Evolutionary conservation across 1,284 basidiomycete species (phyloP), one percentile per base, ranked within the genome.

Genomic region (Thelephora terrestris): DNA sequence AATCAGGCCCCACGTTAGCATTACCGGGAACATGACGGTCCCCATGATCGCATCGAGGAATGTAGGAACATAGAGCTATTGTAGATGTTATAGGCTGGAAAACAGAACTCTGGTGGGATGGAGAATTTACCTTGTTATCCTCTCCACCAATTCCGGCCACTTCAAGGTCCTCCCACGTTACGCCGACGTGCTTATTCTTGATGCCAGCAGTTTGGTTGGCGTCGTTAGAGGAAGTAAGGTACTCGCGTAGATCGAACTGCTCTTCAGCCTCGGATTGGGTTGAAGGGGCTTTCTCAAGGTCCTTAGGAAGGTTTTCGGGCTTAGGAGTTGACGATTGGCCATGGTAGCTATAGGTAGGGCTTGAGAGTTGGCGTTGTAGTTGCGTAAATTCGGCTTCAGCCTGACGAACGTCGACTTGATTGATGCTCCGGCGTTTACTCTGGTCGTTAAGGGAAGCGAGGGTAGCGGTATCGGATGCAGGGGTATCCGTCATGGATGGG

Each of bases 111-210:
- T 14, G 44, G 24, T 5, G 51, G 12, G 18, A 49, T 42, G 18
- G 21, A 38, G 16, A 53, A 56, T 65, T 37, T 46, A 75, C 82
- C 68, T 85, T 85, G 58, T 66, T 71, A 58, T 72, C 69, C 18
- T 63, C 64, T 38, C 81, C 82, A 23, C 86, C 88, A 1, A 74
- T 62, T 24, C 83, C 87, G 17, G 81, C 70, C 43, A 92, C 90
- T 49, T 82, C 73, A 1, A 90, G 65, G 54, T 82, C 71, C 46
- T 87, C 75, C 83, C 87, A 91, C 21, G 79, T 78, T 25, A 91
- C 85, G 34, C 88, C 88, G 34, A 91, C 85, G 53, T 82, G 79
- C 69, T 94, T 94, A 64, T 83, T 81, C 57, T 80, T 79, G 58
- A 92, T 85, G 4, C 87, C 88, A 5, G 84, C 81, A 24, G 70